Conservation (phyloP, 116 monocot genomes). For the Trichopus zeylanicus region DNA sequence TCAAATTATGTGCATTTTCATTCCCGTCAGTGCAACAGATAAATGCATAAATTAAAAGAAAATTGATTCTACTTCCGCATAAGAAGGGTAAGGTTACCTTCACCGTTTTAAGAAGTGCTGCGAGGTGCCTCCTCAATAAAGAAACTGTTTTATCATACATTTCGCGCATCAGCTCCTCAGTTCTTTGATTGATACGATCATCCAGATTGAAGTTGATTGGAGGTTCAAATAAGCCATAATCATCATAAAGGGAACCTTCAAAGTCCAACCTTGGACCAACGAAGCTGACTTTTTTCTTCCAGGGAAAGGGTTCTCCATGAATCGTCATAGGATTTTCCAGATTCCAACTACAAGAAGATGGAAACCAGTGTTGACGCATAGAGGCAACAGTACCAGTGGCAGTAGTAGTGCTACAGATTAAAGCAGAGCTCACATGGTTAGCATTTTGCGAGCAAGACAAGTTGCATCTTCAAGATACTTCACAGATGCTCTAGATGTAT, state of each 20-base stretch:
- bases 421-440: slow-evolving; percentile 40
- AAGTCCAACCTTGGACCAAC: slow-evolving; percentile 77
- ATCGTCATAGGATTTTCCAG: slow-evolving; percentile 83
- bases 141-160: slow-evolving; percentile 61
- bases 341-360: slow-evolving; percentile 57
- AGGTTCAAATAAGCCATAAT: slow-evolving; percentile 52
- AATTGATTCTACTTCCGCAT: no score
- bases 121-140: slow-evolving; percentile 45
- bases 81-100: no score
- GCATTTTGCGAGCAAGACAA: slow-evolving; percentile 83
- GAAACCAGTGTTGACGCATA: not conserved
- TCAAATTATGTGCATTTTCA: no score
- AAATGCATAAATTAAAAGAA: no score
- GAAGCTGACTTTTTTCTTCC: slow-evolving; percentile 52
- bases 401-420: not conserved
- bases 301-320: slow-evolving; percentile 80
- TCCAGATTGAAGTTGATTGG: slow-evolving; percentile 67
- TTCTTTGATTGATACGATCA: slow-evolving; percentile 51
- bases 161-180: slow-evolving; percentile 49
- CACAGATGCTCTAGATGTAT: slow-evolving; percentile 77
- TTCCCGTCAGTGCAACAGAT: no score
- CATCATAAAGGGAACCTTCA: slow-evolving; percentile 75
- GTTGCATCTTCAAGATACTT: slow-evolving; percentile 80
- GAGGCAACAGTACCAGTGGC: not conserved
- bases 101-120: slow-evolving; percentile 69